Conservation (phyloP, 768 basidiomycete species). For the Termitomyces sp. region DNA sequence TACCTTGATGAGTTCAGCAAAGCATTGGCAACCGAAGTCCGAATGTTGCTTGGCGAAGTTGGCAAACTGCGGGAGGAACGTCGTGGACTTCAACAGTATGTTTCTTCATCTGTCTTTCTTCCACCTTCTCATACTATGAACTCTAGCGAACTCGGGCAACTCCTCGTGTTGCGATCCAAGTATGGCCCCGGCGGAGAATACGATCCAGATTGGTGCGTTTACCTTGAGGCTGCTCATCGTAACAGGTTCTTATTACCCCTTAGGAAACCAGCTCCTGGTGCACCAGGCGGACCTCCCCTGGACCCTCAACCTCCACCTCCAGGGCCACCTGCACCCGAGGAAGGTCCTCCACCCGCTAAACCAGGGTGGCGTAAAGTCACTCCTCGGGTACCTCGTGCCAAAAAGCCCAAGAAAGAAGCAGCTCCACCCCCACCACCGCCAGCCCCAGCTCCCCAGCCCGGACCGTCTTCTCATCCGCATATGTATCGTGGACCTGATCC, state of each 20-base stretch:
- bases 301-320: conserved; percentile 23
- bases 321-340: conserved; percentile 33
- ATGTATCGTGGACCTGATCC: conserved; percentile 26
- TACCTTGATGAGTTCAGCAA: conserved; percentile 88
- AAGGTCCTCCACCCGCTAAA: conserved; percentile 32
- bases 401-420: conserved; percentile 40
- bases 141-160: conserved; percentile 66
- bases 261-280: conserved; percentile 41
- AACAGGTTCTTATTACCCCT: not conserved
- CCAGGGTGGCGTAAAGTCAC: conserved; percentile 62
- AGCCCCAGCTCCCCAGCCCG: conserved; percentile 12
- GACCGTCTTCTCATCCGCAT: conserved; percentile 8
- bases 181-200: conserved; percentile 86
- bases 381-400: conserved; percentile 31
- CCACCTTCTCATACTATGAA: not conserved
- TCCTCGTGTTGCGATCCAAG: conserved; percentile 66
- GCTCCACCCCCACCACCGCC: conserved; percentile 23
- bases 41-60: conserved; percentile 78
- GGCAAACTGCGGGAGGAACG: conserved; percentile 79
- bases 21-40: conserved; percentile 77
- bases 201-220: conserved; percentile 68
- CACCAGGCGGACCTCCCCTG: conserved; percentile 37
- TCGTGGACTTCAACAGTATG: conserved; percentile 74
- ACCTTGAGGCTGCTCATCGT: not conserved
- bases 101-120: conserved; percentile 12